These are phyloP conservation scores for Hortiboletus campestris DNA, from an alignment of 768 basidiomycete species.

Conservation along the genomic window DNA sequence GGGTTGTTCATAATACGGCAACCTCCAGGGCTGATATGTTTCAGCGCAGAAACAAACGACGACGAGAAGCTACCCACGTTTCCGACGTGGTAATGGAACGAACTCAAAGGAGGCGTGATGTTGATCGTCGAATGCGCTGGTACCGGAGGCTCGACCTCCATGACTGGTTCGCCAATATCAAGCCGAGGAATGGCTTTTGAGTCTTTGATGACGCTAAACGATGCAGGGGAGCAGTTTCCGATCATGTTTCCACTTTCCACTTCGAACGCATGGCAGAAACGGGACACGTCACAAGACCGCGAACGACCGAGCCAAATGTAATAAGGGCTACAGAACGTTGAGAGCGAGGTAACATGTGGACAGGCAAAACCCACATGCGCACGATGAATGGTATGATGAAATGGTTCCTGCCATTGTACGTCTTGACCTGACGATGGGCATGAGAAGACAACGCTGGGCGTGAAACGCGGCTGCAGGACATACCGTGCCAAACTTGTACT, in stretches of 20 bases:
- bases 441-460: not conserved
- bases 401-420: slow-evolving; percentile 69
- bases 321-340: slow-evolving; percentile 45
- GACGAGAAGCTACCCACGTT: slow-evolving; percentile 33
- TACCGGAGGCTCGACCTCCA: slow-evolving; percentile 22
- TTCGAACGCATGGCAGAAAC: slow-evolving; percentile 57
- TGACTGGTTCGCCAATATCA: slow-evolving; percentile 40
- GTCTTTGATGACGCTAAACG: slow-evolving; percentile 35
- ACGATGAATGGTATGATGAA: slow-evolving; percentile 68
- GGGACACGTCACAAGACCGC: slow-evolving; percentile 56
- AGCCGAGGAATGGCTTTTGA: slow-evolving; percentile 38
- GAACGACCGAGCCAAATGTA: slow-evolving; percentile 77
- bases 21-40: slow-evolving; percentile 50
- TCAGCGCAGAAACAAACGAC: not conserved
- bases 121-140: slow-evolving; percentile 40
- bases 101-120: slow-evolving; percentile 53
- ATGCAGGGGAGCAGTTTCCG: slow-evolving; percentile 46
- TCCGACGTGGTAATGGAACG: slow-evolving; percentile 61
- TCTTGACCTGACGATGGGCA: slow-evolving; percentile 44
- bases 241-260: slow-evolving; percentile 59
- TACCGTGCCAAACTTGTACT: slow-evolving; percentile 76
- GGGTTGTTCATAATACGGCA: slow-evolving; percentile 69
- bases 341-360: not conserved
- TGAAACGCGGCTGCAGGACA: slow-evolving; percentile 14
- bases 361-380: slow-evolving; percentile 45